These are phyloP conservation scores for Candida golubevii DNA, from an alignment of 805 yeast genomes.

Conservation along the genomic window DNA sequence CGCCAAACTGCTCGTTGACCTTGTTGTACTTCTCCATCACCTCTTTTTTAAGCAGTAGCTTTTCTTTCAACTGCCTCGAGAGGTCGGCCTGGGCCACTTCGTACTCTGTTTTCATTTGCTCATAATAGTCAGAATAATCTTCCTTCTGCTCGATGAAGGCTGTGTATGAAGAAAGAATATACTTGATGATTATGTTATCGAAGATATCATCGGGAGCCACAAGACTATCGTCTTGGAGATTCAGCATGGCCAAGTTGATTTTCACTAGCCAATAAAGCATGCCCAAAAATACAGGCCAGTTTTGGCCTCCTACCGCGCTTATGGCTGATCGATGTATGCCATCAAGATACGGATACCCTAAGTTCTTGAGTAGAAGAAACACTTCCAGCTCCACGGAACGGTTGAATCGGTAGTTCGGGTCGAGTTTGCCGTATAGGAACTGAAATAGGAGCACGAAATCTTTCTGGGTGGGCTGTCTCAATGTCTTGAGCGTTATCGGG, in stretches of 20 bases:
- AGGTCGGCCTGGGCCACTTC: constrained; percentile 48
- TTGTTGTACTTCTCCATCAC: constrained; percentile 38
- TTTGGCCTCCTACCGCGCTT: constrained; percentile 86
- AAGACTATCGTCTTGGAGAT: constrained; percentile 24
- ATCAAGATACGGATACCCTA: constrained; percentile 78
- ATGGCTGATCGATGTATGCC: constrained; percentile 79
- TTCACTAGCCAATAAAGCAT: constrained; percentile 79
- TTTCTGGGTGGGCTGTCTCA: constrained; percentile 79
- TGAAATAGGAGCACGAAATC: constrained; percentile 76
- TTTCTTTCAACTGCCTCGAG: constrained; percentile 39
- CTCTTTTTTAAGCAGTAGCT: constrained; percentile 38
- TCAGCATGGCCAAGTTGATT: constrained; percentile 36
- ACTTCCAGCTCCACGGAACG: constrained; percentile 74
- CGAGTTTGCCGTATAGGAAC: constrained; percentile 71
- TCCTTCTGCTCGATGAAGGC: constrained; percentile 63
- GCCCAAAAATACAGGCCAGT: constrained; percentile 81
- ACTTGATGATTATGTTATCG: constrained; percentile 52
- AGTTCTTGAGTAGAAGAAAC: constrained; percentile 55
- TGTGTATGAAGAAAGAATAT: constrained; percentile 62
- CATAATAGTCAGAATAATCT: constrained; percentile 51
- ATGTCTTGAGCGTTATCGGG: constrained; percentile 57
- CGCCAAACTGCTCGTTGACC: constrained; percentile 41
- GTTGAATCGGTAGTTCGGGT: constrained; percentile 71
- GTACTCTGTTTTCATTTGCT: constrained; percentile 55
- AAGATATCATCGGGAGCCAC: constrained; percentile 41